These are phyloP conservation scores for Leccinum uliginosum DNA, from an alignment of 768 basidiomycete species.

Conservation along the genomic window DNA sequence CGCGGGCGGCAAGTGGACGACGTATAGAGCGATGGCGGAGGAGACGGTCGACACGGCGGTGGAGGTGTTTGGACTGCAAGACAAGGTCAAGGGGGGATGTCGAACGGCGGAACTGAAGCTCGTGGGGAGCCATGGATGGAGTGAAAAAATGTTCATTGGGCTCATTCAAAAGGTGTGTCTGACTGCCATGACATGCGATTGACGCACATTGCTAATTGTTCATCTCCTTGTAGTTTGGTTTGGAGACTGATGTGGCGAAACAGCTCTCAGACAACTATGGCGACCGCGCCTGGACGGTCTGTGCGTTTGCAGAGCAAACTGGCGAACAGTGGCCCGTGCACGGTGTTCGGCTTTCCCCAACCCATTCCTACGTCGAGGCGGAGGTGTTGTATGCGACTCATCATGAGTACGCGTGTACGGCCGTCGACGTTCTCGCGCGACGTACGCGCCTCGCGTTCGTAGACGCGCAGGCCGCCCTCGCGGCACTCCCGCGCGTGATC, in stretches of 20 bases:
- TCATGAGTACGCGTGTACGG: constrained; percentile 90
- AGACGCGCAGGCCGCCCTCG: constrained; percentile 80
- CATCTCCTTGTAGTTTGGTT: constrained; percentile 58
- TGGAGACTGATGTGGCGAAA: constrained; percentile 88
- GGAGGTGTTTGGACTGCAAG: constrained; percentile 65
- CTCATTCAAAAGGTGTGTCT: constrained; percentile 77
- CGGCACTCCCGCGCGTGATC: constrained; percentile 80
- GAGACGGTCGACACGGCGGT: constrained; percentile 90
- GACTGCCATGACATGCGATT: neutral
- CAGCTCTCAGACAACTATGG: constrained; percentile 94
- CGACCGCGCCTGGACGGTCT: constrained; percentile 94
- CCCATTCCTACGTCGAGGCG: constrained; percentile 89
- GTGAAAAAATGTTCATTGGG: constrained; percentile 93
- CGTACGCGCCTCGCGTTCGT: constrained; percentile 93
- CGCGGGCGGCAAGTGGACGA: constrained; percentile 99
- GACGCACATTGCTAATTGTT: neutral
- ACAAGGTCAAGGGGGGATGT: constrained; percentile 54
- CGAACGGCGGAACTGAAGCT: constrained; percentile 78
- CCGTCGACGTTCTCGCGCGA: constrained; percentile 88
- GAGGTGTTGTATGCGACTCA: constrained; percentile 87
- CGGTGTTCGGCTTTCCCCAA: constrained; percentile 63
- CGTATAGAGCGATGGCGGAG: constrained; percentile 93
- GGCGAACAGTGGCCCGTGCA: constrained; percentile 83
- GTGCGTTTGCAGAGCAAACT: constrained; percentile 72
- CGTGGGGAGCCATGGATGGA: constrained; percentile 93